phyloP scores from a whole-genome alignment of 2,329 filamentous ascomycete species.

The Botryotinia globosa region DNA sequence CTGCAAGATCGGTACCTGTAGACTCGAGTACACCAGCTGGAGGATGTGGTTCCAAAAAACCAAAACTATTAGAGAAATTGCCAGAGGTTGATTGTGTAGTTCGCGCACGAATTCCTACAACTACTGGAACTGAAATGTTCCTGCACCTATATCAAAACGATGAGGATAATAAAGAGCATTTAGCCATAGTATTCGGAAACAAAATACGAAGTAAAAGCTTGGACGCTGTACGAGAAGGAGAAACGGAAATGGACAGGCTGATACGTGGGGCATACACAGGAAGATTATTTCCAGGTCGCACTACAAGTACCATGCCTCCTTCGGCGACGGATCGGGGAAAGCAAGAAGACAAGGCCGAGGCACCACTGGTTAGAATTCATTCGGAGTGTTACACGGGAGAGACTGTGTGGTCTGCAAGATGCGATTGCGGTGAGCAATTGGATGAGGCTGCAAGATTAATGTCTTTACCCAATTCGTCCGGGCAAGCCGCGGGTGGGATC shows the following conservation, averaged over 20 bases:
- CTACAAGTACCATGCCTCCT: conserved; percentile 44
- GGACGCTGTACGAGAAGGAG: conserved; percentile 68
- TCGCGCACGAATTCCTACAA: conserved; percentile 90
- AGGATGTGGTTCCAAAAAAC: conserved; percentile 61
- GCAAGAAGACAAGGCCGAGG: conserved; percentile 21
- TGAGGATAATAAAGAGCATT: conserved; percentile 89
- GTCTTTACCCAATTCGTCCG: conserved; percentile 60
- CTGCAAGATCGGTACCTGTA: conserved; percentile 46
- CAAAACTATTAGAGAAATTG: conserved; percentile 69
- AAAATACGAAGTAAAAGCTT: conserved; percentile 73
- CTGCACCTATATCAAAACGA: conserved; percentile 92
- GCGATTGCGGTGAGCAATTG: conserved; percentile 95
- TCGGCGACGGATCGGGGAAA: conserved; percentile 13
- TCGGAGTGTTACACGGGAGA: conserved; percentile 98
- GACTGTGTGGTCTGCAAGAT: conserved; percentile 96
- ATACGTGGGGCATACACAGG: conserved; percentile 91
- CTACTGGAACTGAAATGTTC: conserved; percentile 92
- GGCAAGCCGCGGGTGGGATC: conserved; percentile 63
- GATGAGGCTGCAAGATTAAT: conserved; percentile 95
- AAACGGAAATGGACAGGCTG: conserved; percentile 88
- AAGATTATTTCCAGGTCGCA: conserved; percentile 79
- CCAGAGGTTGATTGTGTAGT: conserved; percentile 92
- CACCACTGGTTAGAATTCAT: conserved; percentile 86
- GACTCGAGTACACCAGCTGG: conserved; percentile 55
- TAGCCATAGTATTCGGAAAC: conserved; percentile 94